Base-by-base conservation (phyloP, 2,329 filamentous ascomycete genomes). In the Pseudonectria buxi region DNA sequence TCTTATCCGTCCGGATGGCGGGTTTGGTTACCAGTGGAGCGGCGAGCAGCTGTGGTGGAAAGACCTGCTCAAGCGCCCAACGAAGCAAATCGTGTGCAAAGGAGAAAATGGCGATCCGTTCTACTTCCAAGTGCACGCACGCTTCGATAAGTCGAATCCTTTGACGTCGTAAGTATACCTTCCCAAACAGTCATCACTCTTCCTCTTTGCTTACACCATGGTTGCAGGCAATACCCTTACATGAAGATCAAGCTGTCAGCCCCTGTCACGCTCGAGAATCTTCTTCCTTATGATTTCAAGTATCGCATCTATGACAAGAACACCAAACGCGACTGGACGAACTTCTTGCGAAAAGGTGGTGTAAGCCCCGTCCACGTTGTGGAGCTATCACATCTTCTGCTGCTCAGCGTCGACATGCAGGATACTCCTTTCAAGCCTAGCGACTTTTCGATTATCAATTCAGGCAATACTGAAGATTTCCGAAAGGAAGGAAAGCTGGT, bases 221-320 rank as follows among this genome's bases (percentile, higher is more conserved):
- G 13, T n/a, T 12, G 0, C 39, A 84, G 81, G 38, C 76, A 82
- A 42, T 98, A 98, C 56, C 92, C 92, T 0, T 92, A 92, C 59
- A 96, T 98, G 92, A 81, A 80, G 40, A 73, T 98, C 46, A 86
- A 89, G 47, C 74, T 98, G 3, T 94, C 87, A 15, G 90, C 92
- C 1, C 92, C 94, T 0, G 78, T 98, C 11, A 90, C 95, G 32
- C 74, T 98, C 4, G 90, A 98, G 59, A 98, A 98, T 47, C 67
- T 98, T 28, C 66, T 98, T 26, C 92, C 92, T 0, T 96, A 92
- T 56, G 92, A 98, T 62, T 98, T 98, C 77, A 96, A 98, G 62
- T 98, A 98, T 60, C 81, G 90, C 36, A 96, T 98, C 36, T 98
- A 96, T 55, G 92, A 98, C 67, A 95, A 94, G 67, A 94, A 95